phyloP scores from a whole-genome alignment of 1,284 basidiomycete species.

The Albatrellus sp. region DNA sequence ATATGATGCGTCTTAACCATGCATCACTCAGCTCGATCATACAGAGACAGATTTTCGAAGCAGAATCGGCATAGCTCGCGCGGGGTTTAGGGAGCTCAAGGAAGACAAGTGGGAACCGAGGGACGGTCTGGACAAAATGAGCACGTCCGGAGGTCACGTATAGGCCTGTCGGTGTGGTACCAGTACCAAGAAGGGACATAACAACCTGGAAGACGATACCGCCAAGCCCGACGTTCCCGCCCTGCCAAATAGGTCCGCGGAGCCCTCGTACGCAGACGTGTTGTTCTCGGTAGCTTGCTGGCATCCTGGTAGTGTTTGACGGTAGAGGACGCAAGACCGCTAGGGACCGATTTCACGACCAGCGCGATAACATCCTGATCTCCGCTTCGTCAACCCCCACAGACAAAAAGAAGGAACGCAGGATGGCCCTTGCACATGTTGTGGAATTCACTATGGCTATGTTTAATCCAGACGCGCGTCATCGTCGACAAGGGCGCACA shows the following conservation, averaged over 20 bases:
- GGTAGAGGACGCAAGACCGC: conserved; percentile 14
- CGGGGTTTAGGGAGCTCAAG: not conserved
- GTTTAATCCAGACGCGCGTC: not conserved
- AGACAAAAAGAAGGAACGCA: not conserved
- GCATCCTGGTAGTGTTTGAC: not conserved
- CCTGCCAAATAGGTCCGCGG: conserved; percentile 12
- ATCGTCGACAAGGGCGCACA: not conserved
- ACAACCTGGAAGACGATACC: conserved; percentile 27
- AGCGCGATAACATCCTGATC: conserved; percentile 22
- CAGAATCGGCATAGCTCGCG: not conserved
- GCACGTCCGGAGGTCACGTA: conserved; percentile 17
- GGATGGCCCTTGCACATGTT: not conserved
- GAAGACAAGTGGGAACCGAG: not conserved
- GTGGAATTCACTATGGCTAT: conserved; percentile 3
- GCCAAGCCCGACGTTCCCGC: conserved; percentile 33
- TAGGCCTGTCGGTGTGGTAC: conserved; percentile 21
- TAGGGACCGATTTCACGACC: conserved; percentile 27
- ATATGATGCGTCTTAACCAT: conserved; percentile 40
- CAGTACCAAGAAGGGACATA: conserved; percentile 22
- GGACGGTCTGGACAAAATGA: conserved; percentile 20
- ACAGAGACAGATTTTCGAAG: conserved; percentile 13
- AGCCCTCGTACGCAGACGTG: too few species aligned
- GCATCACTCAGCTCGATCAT: conserved; percentile 42
- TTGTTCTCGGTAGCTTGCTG: too few species aligned
- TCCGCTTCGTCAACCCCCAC: not conserved